A percentile compares a stretch with the other conserved stretches of the same genome.
Evolutionary conservation across 345 rosid genomes (phyloP).

Genomic region (Hirschfeldia incana): DNA sequence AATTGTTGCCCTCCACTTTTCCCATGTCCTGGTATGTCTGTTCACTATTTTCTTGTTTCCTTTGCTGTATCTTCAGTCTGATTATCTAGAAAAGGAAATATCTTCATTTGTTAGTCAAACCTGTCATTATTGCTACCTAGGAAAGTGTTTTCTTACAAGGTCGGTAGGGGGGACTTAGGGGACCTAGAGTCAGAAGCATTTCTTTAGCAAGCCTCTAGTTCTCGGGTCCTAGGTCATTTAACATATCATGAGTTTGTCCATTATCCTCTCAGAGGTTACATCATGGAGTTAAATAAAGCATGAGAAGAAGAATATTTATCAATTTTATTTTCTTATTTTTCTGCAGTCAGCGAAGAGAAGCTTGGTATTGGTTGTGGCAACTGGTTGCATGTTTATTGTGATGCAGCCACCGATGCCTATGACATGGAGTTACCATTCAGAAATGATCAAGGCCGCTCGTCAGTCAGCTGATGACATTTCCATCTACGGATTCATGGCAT

Average conservation of each 20-base stretch:
- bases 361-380: conserved; percentile 82
- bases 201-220: no score
- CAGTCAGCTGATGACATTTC: conserved; percentile 95
- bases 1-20: conserved; percentile 88
- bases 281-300: conserved; percentile 2
- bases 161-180: no score
- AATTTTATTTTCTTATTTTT: conserved; percentile 1
- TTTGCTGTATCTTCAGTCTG: neutral
- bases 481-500: conserved; percentile 86
- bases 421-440: conserved; percentile 82
- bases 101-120: neutral
- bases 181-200: no score
- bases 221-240: no score
- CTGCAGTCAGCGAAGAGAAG: conserved; percentile 94
- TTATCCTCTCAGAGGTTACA: conserved; percentile 5
- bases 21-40: conserved; percentile 80
- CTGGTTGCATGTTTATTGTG: conserved; percentile 81
- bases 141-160: no score
- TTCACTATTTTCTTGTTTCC: neutral
- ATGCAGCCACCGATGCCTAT: conserved; percentile 96
- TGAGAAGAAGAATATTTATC: neutral
- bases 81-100: neutral
- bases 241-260: conserved; percentile 12
- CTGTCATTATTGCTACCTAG: conserved; percentile 1
- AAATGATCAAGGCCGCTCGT: conserved; percentile 82